A percentile compares a stretch with the other conserved stretches of the same genome.
Evolutionary conservation across 352 stramenopile species (phyloP).

Genomic region (Globisporangium nagaii): DNA sequence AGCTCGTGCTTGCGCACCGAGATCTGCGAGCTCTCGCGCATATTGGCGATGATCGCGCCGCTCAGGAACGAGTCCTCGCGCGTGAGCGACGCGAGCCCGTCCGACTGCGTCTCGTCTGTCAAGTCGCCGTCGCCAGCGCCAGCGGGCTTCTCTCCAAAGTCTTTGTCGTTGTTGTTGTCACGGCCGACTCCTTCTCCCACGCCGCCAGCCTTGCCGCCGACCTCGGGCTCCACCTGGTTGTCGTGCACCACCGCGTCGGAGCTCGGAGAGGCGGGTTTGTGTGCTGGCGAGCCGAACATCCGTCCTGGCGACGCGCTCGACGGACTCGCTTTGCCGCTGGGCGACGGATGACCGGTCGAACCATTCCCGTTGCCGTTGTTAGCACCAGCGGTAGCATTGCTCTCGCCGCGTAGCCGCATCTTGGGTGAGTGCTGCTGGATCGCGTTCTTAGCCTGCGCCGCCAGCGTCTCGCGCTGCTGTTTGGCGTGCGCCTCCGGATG

Average conservation of each 20-base stretch:
- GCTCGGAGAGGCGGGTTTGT: no score
- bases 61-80: conserved; percentile 38
- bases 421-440: conserved; percentile 9
- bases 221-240: conserved; percentile 7
- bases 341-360: no score
- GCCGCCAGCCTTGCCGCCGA: background rate
- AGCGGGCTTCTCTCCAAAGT: background rate
- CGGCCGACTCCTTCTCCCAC: background rate
- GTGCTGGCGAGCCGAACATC: conserved; percentile 2
- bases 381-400: no score
- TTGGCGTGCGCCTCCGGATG: conserved; percentile 5
- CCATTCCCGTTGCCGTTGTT: background rate
- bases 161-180: conserved; percentile 2
- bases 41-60: conserved; percentile 59
- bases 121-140: background rate
- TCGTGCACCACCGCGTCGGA: conserved; percentile 6
- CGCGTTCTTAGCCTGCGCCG: background rate
- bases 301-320: background rate
- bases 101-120: background rate
- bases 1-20: conserved; percentile 59
- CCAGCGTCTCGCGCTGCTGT: conserved; percentile 16
- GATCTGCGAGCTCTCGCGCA: conserved; percentile 63
- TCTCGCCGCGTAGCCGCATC: conserved; percentile 5
- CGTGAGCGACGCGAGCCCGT: background rate
- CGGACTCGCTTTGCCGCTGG: background rate